phyloP scores from a whole-genome alignment of 2,329 filamentous ascomycete species.

The Aspergillus sp. region DNA sequence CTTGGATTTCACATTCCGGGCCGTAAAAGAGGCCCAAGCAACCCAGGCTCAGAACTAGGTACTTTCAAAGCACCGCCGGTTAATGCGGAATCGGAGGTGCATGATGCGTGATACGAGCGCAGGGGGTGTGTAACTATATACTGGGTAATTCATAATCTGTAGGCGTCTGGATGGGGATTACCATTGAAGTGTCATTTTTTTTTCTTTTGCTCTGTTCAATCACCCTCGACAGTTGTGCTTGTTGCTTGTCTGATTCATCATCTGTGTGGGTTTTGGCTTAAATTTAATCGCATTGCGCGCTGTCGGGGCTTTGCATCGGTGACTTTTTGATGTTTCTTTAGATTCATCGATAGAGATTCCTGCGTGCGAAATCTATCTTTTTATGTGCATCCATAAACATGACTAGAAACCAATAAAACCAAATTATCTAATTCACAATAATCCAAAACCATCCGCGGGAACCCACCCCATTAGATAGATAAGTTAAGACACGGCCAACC shows the following conservation, averaged over 20 bases:
- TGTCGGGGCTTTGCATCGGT: slow-evolving; percentile 6
- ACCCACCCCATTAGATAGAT: no score
- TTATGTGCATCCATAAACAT: neutral
- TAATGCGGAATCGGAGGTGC: slow-evolving; percentile 20
- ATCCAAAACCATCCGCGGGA: no score
- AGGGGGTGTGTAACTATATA: slow-evolving; percentile 4
- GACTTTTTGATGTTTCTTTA: neutral
- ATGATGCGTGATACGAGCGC: slow-evolving; percentile 18
- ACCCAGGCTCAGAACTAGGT: slow-evolving; percentile 70
- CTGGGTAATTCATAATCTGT: slow-evolving; percentile 7
- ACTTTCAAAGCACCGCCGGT: slow-evolving; percentile 54
- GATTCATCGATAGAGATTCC: neutral
- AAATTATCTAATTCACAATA: no score
- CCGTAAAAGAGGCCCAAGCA: slow-evolving; percentile 70
- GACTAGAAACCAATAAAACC: neutral
- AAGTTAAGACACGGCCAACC: neutral
- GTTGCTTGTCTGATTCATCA: neutral
- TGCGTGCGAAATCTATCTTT: neutral
- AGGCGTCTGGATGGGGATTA: neutral
- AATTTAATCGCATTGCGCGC: slow-evolving; percentile 3
- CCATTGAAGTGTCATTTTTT: neutral
- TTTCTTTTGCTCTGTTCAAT: neutral
- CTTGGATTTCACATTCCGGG: slow-evolving; percentile 68
- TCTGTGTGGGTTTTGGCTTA: slow-evolving; percentile 3
- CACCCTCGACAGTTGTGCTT: neutral